A percentile compares a stretch with the other conserved stretches of the same genome.
phyloP scores from a whole-genome alignment of 495 filamentous ascomycete species.

The Chaetomium tenue region DNA sequence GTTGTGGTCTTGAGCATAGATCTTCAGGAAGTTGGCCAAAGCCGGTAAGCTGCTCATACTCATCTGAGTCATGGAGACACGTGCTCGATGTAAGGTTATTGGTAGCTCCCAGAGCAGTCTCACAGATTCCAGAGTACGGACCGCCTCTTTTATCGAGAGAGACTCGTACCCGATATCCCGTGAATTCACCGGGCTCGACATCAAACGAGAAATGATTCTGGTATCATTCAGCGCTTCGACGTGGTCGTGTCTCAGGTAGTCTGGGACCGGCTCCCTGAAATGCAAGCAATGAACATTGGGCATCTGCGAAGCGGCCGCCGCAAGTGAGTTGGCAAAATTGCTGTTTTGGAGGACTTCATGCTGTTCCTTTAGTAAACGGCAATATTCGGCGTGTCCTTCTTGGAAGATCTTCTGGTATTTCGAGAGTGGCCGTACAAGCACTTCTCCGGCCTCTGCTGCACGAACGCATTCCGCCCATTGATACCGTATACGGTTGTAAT shows the following conservation, averaged over 20 bases:
- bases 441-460: neutral
- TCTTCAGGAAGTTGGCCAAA: neutral
- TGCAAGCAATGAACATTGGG: neutral
- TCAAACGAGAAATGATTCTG: neutral
- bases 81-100: neutral
- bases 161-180: neutral
- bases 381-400: neutral
- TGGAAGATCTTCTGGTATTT: neutral
- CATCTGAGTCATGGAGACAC: neutral
- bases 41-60: neutral
- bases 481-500: neutral
- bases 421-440: too few species aligned
- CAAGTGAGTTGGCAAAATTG: neutral
- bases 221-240: neutral
- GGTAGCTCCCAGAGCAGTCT: slow-evolving; percentile 4
- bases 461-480: neutral
- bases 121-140: neutral
- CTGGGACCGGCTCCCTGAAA: neutral
- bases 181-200: neutral
- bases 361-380: slow-evolving; percentile 1
- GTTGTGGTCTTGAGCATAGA: neutral
- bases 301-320: neutral
- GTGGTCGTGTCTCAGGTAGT: too few species aligned
- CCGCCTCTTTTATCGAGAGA: neutral
- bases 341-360: neutral